Evolutionary conservation across 768 basidiomycete species (phyloP).

Genomic region (Suillus ampliporus): DNA sequence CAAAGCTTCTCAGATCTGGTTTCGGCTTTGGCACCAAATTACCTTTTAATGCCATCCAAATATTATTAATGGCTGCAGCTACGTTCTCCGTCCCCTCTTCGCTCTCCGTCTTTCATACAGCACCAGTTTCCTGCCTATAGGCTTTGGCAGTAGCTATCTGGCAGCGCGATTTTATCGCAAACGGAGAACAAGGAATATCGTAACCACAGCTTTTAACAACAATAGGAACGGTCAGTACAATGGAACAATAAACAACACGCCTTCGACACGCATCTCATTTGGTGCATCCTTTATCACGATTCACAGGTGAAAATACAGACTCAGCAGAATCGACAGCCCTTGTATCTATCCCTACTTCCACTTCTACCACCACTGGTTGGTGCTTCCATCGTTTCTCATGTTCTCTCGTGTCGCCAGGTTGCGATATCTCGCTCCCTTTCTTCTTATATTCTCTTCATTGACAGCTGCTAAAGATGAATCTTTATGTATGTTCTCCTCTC

Average conservation of each 20-base stretch:
- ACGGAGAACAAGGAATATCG: constrained; percentile 26
- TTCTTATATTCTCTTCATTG: constrained; percentile 44
- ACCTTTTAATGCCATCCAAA: not conserved
- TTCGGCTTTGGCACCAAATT: not conserved
- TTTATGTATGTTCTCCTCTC: constrained; percentile 56
- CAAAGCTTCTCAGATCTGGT: not conserved
- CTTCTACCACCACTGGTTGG: constrained; percentile 12
- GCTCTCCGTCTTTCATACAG: not conserved
- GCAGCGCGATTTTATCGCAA: not conserved
- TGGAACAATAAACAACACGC: constrained; percentile 34
- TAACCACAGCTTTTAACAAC: constrained; percentile 34
- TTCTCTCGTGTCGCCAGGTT: constrained; percentile 73
- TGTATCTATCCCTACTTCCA: constrained; percentile 26
- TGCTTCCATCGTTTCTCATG: constrained; percentile 51
- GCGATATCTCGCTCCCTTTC: constrained; percentile 59
- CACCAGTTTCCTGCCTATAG: not conserved
- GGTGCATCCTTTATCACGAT: constrained; percentile 27
- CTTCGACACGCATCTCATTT: constrained; percentile 32
- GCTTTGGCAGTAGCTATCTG: not conserved
- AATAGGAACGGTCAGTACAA: constrained; percentile 39
- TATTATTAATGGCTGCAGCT: constrained; percentile 2
- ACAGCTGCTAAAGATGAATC: constrained; percentile 57
- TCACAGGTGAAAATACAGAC: constrained; percentile 14
- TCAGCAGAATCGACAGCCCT: constrained; percentile 31
- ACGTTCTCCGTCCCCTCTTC: not conserved